Evolutionary conservation across 495 filamentous ascomycete species (phyloP), one percentile per base, ranked within the genome.

Genomic region (Penicillium waksmanii): DNA sequence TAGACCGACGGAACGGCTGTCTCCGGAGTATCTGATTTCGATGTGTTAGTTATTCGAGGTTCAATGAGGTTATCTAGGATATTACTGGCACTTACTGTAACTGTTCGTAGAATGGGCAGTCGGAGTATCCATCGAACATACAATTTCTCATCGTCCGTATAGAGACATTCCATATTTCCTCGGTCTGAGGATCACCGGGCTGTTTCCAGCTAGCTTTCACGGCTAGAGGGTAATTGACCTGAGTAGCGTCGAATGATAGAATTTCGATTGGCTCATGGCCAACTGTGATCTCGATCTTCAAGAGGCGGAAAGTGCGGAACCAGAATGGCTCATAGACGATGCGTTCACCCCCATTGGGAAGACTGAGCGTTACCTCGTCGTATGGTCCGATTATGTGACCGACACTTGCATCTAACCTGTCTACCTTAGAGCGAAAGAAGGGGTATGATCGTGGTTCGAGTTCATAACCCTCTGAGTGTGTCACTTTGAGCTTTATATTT

Each of bases 61-160:
- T 42, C 5, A 33, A 8, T 12, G 2, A 8, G 17, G 13, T 12
- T 17, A 21, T 44, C n/a, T n/a, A n/a, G n/a, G n/a, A 3, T 3
- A 18, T 18, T 7, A 3, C 1, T 4, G n/a, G 21, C n/a, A 3
- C 70, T 55, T 52, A 76, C 73, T 77, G 74, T 10, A 75, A 63
- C 47, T 77, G 73, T 47, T 77, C 74, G 51, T 77, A 77, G 47
- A 77, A 77, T 0, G 74, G 73, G 36, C 73, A 77, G 33, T 77
- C 74, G 10, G 69, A 70, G 50, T 77, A 77, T 3, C 71, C 66
- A 36, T 77, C 74, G 50, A 73, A 72, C 73, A 77, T 75, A 57
- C 74, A 77, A 40, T 75, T 77, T 12, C 66, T 55, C 61, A 74
- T 62, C 1, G 72, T 75, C 23, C 70, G 68, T 34, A 71, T 67